A percentile compares a stretch with the other conserved stretches of the same genome.
Conservation (phyloP, 345 rosid species). For the Arabidopsis suecica region DNA sequence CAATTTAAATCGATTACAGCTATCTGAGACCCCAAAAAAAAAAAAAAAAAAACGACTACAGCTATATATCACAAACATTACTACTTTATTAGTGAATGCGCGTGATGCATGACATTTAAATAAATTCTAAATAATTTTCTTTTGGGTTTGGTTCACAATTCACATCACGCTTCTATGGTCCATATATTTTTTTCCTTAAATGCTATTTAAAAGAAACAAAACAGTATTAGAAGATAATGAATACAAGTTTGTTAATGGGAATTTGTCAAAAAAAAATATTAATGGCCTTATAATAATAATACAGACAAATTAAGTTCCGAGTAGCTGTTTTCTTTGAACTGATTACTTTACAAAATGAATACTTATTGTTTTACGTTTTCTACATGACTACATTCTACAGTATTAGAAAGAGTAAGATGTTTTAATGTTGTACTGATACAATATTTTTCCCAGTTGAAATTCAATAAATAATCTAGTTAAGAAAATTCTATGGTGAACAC, state of each 20-base stretch:
- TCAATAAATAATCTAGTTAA: not conserved
- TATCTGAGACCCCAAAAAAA: not conserved
- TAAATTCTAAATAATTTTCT: not conserved
- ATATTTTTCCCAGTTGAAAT: not conserved
- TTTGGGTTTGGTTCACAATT: constrained; percentile 20
- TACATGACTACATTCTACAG: not conserved
- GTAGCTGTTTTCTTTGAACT: not conserved
- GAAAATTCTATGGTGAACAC: not conserved
- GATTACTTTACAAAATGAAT: not conserved
- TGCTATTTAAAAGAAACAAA: constrained; percentile 11
- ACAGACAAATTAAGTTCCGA: not conserved
- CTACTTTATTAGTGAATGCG: constrained; percentile 24
- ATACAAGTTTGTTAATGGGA: not conserved
- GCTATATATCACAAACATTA: not conserved
- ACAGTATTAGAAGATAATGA: constrained; percentile 3
- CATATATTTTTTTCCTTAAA: not conserved
- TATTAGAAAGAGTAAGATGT: not conserved
- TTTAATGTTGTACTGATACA: not conserved
- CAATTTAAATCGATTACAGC: not conserved
- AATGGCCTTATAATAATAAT: not conserved
- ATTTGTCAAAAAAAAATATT: not conserved
- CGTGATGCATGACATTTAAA: constrained; percentile 15
- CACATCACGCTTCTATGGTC: constrained; percentile 38
- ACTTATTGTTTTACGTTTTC: not conserved
- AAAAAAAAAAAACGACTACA: no score